phyloP scores from a whole-genome alignment of 2,329 filamentous ascomycete genomes.

The Trichophyton simii region DNA sequence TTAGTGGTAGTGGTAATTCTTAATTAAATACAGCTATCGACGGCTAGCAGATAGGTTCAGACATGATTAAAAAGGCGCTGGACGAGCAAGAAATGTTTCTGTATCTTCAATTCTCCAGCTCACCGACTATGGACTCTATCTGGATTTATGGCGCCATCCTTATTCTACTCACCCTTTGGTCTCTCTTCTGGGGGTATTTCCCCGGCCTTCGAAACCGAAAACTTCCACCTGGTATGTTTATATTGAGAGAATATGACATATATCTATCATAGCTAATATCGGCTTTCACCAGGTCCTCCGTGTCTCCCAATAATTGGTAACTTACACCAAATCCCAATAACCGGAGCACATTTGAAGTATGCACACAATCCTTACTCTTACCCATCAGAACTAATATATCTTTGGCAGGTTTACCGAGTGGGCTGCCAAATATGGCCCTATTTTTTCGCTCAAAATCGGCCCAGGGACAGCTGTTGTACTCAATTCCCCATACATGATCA shows the following conservation, averaged over 20 bases:
- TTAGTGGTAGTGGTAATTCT: not conserved
- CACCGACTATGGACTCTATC: not conserved
- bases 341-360: conserved; percentile 32
- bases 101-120: no score
- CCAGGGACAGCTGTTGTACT: conserved; percentile 38
- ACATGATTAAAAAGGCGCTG: not conserved
- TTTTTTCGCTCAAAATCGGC: conserved; percentile 42
- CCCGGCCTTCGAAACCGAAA: not conserved
- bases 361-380: conserved; percentile 19
- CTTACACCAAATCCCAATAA: conserved; percentile 30
- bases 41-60: not conserved
- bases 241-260: not conserved
- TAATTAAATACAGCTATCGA: not conserved
- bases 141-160: not conserved
- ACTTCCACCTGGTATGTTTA: not conserved
- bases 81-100: not conserved
- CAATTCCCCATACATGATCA: conserved; percentile 34
- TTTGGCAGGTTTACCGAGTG: conserved; percentile 35
- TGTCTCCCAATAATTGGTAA: conserved; percentile 42
- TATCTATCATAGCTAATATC: not conserved
- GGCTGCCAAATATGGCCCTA: conserved; percentile 41
- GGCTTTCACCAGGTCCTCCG: conserved; percentile 38
- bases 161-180: not conserved
- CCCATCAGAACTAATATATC: not conserved
- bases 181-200: not conserved